Evolutionary conservation across 2,329 filamentous ascomycete species (phyloP).

Genomic region (Fusarium sp.): DNA sequence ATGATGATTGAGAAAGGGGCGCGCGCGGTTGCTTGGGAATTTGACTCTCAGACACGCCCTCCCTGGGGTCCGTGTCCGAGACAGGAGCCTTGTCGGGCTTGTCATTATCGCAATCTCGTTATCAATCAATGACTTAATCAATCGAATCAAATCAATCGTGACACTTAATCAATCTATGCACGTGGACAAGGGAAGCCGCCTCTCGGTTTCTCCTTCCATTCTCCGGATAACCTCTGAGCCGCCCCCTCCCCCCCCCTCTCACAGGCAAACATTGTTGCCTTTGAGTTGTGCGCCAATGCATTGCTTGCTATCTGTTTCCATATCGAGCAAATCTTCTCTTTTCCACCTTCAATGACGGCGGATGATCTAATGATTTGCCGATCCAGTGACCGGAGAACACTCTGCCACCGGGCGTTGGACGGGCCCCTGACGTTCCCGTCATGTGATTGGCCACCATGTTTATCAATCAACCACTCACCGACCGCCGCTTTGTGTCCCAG

Average conservation of each 20-base stretch:
- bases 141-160: conserved; percentile 31
- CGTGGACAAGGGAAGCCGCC: conserved; percentile 11
- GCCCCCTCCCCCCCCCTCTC: not conserved
- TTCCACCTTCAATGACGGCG: conserved; percentile 30
- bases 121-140: conserved; percentile 36
- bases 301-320: conserved; percentile 18
- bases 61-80: conserved; percentile 11
- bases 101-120: conserved; percentile 24
- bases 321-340: conserved; percentile 4
- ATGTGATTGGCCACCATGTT: conserved; percentile 27
- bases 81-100: conserved; percentile 2
- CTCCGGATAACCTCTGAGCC: conserved; percentile 3
- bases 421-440: not conserved
- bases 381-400: conserved; percentile 33
- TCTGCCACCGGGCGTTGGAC: not conserved
- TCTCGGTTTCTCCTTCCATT: conserved; percentile 7
- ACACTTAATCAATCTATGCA: conserved; percentile 30
- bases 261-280: not conserved
- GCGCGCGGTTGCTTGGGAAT: not conserved
- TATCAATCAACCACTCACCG: conserved; percentile 39
- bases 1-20: conserved; percentile 14
- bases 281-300: conserved; percentile 3
- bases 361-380: conserved; percentile 38
- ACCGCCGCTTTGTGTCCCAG: conserved; percentile 17
- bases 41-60: not conserved